Evolutionary conservation across 139 green algal species (phyloP).

Genomic region (Coelastrella sp.): DNA sequence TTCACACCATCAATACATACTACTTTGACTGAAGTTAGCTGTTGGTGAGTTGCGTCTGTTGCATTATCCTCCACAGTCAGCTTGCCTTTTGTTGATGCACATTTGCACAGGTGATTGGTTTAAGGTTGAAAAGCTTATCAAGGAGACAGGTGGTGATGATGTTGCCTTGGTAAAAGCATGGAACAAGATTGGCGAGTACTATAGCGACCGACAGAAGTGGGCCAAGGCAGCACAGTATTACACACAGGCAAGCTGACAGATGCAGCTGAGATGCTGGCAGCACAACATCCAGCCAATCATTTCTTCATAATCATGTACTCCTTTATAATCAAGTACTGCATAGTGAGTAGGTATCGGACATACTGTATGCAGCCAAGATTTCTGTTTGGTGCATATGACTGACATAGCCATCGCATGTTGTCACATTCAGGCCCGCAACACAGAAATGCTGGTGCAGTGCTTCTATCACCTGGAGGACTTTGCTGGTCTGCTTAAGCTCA

Average conservation of each 20-base stretch:
- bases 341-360: too few species aligned
- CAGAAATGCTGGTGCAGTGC: slow-evolving; percentile 76
- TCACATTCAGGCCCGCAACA: slow-evolving; percentile 74
- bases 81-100: not conserved
- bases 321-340: too few species aligned
- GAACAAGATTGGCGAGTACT: slow-evolving; percentile 88
- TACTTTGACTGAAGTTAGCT: too few species aligned
- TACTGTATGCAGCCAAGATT: too few species aligned
- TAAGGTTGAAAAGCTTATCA: slow-evolving; percentile 77
- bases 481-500: slow-evolving; percentile 69
- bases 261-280: not conserved
- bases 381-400: too few species aligned
- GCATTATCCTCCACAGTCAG: not conserved
- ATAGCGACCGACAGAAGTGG: slow-evolving; percentile 81
- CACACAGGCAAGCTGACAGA: slow-evolving; percentile 51
- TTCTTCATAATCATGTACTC: too few species aligned
- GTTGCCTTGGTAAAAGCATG: slow-evolving; percentile 65
- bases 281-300: not conserved
- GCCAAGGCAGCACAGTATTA: slow-evolving; percentile 84
- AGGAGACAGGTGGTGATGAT: slow-evolving; percentile 69
- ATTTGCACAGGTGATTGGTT: slow-evolving; percentile 73
- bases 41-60: too few species aligned
- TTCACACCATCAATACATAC: too few species aligned
- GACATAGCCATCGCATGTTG: not conserved
- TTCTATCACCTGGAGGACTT: slow-evolving; percentile 86